Evolutionary conservation across 108 stramenopile genomes (phyloP), one percentile per base, ranked within the genome.

Genomic region (Nitzschia sp.): DNA sequence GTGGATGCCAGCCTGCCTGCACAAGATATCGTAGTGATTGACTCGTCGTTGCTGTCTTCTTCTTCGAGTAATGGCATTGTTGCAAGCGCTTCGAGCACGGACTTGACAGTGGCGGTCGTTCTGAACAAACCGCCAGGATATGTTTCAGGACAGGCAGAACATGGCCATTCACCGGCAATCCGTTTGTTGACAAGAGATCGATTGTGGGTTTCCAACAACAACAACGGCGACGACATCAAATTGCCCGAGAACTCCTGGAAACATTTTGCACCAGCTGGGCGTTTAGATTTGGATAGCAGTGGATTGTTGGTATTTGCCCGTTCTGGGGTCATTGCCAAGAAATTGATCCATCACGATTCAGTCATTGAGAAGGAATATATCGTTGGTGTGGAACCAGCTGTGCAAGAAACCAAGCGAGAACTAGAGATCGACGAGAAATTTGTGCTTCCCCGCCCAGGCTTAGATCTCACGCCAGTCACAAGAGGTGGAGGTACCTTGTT

Each of bases 121-220:
- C 50, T 95, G 60, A 77, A 95, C 79, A 95, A 95, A 63, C 93
- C 93, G 0, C n/a, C 72, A 8, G 90, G 89, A 27, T 89, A 83
- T 67, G 89, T 95, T 0, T 85, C 85, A 1, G 82, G 80, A 21
- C 90, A 92, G 64, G 84, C 88, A 28, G 89, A 90, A 46, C 64
- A 77, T 47, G 67, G 65, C 15, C 71, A 83, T 35, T 67, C 71
- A 21, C 85, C 89, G 15, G 86, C 86, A 1, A 78, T 86, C 3
- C 59, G 83, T 44, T 67, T 91, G 23, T 53, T 89, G 34, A 90
- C 85, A 11, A 30, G 59, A 41, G 69, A 82, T 32, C 34, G 68
- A 33, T 44, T 71, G 38, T 55, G 63, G 66, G 33, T 11, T 4
- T 6, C 48, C 26, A 34, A 57, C 0, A 66, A 34, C n/a, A 57